A percentile compares a stretch with the other conserved stretches of the same genome.
These are phyloP conservation scores for Tuber calosporum DNA, from an alignment of 495 filamentous ascomycete genomes.

Conservation along the genomic window DNA sequence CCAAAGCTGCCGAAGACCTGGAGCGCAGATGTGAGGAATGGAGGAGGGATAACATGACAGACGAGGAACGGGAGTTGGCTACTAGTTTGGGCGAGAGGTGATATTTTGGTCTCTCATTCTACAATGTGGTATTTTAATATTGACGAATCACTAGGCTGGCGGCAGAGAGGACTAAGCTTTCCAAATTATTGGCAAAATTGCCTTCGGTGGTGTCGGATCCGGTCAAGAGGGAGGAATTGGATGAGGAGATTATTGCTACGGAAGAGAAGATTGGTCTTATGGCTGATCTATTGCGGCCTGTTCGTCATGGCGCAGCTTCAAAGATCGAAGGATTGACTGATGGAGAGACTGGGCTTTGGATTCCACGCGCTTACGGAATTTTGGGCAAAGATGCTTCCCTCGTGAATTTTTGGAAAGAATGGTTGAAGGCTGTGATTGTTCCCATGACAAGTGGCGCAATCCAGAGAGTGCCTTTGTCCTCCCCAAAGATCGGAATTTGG, in stretches of 20 bases:
- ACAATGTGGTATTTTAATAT: slow-evolving; percentile 6
- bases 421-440: slow-evolving; percentile 83
- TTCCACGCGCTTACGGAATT: slow-evolving; percentile 86
- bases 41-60: slow-evolving; percentile 90
- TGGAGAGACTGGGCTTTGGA: slow-evolving; percentile 94
- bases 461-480: slow-evolving; percentile 74
- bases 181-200: slow-evolving; percentile 73
- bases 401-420: slow-evolving; percentile 97
- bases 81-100: slow-evolving; percentile 78
- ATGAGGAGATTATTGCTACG: slow-evolving; percentile 89
- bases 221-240: slow-evolving; percentile 68
- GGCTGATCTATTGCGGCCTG: slow-evolving; percentile 87
- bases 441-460: slow-evolving; percentile 89
- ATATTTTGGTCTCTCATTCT: background rate
- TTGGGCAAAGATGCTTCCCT: slow-evolving; percentile 76
- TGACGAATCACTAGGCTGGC: slow-evolving; percentile 51
- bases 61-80: slow-evolving; percentile 88
- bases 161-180: slow-evolving; percentile 81
- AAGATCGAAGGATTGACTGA: slow-evolving; percentile 96
- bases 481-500: slow-evolving; percentile 89
- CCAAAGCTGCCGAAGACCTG: slow-evolving; percentile 72
- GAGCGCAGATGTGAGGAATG: slow-evolving; percentile 90
- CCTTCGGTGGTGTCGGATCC: slow-evolving; percentile 74
- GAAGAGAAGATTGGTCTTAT: slow-evolving; percentile 96
- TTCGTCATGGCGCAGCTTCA: slow-evolving; percentile 86